Evolutionary conservation across 2,329 filamentous ascomycete genomes (phyloP), one percentile per base, ranked within the genome.

Genomic region (Colletotrichum higginsianum): DNA sequence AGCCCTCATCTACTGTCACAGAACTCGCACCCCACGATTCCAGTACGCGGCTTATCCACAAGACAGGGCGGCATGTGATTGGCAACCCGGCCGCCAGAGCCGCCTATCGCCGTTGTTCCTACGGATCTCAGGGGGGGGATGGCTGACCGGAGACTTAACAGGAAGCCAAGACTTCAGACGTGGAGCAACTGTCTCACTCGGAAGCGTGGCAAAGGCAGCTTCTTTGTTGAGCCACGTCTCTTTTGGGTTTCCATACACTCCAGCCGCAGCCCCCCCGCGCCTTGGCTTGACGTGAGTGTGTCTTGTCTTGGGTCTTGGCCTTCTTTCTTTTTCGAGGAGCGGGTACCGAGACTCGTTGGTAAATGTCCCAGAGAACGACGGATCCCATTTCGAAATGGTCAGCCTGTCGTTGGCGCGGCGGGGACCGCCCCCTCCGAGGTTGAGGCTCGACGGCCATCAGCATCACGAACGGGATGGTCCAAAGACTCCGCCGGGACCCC

Each of bases 381-480:
- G 4, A 15, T 55, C 18, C 7, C 30, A 15, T 8, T 46, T n/a
- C 38, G 35, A 44, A 3, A 60, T 66, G 46, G 47, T 12, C 26
- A n/a, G 18, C 18, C 40, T 40, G 6, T 55, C 35, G 12, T 38
- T 40, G 35, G 8, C 23, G 8, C 55, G 21, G 16, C 44, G 40
- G 16, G 53, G 52, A 13, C 35, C 38, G 9, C 23, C 52, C 12
- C 53, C 53, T 5, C 46, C 53, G 2, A 60, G 26, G 11, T 40
- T 69, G 15, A 40, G 57, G 44, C 46, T 69, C 18, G 66, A 55
- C 12, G 16, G 53, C 4, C 61, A 46, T 26, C 44, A 15, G 11
- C 15, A 53, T 4, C 18, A 26, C 18, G 9, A 42, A 1, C 18
- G 26, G 42, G 47, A 52, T 18, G 53, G n/a, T 5, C 61, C 61